phyloP scores from a whole-genome alignment of 148 eudicot genomes.

The Cornus suecica region DNA sequence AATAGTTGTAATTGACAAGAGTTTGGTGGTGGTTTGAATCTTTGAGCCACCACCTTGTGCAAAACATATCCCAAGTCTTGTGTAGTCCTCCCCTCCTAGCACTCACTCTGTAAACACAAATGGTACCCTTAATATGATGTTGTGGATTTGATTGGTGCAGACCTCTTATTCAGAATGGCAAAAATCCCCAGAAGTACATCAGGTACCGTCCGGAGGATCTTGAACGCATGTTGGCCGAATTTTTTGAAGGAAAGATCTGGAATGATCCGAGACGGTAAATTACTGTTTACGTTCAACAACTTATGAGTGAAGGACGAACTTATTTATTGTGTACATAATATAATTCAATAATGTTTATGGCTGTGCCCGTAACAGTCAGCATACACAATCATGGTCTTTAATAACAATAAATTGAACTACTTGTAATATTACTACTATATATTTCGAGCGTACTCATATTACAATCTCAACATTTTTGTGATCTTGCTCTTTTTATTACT shows the following conservation, averaged over 20 bases:
- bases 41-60: too few species aligned
- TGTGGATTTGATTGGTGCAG: conserved; percentile 33
- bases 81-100: not conserved
- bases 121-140: not conserved
- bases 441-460: too few species aligned
- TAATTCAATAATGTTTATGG: not conserved
- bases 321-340: not conserved
- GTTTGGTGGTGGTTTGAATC: too few species aligned
- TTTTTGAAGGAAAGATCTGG: conserved; percentile 84
- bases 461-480: too few species aligned
- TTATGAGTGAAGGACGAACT: not conserved
- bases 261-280: conserved; percentile 57
- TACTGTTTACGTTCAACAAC: not conserved
- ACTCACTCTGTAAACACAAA: too few species aligned
- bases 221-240: conserved; percentile 85
- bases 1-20: too few species aligned
- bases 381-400: too few species aligned
- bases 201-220: conserved; percentile 80
- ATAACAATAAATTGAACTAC: too few species aligned
- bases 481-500: too few species aligned
- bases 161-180: conserved; percentile 73
- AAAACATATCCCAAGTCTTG: too few species aligned
- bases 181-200: conserved; percentile 83
- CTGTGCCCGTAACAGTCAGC: too few species aligned
- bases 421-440: too few species aligned